Evolutionary conservation across 2,329 filamentous ascomycete genomes (phyloP).

Genomic region (Truncatella angustata): DNA sequence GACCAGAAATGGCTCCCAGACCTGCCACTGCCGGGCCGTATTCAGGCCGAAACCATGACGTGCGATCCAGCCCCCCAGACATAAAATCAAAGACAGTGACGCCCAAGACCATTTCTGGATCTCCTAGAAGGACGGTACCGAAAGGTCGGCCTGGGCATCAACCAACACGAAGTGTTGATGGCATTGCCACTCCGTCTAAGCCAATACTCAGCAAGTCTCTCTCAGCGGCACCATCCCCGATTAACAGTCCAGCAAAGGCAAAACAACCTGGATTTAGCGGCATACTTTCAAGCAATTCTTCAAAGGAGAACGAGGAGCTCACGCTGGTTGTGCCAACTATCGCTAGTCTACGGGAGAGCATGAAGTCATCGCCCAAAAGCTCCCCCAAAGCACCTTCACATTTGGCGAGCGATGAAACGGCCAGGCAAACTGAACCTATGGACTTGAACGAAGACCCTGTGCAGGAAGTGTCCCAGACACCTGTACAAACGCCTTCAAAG

Average conservation of each 20-base stretch:
- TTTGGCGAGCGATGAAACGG: conserved; percentile 16
- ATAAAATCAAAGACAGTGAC: conserved; percentile 45
- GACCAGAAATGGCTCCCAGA: conserved; percentile 54
- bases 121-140: conserved; percentile 50
- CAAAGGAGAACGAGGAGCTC: conserved; percentile 49
- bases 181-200: conserved; percentile 42
- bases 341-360: conserved; percentile 32
- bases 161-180: conserved; percentile 50
- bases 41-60: conserved; percentile 56
- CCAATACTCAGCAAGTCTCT: conserved; percentile 28
- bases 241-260: conserved; percentile 38
- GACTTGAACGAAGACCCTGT: not conserved
- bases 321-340: conserved; percentile 51
- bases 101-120: conserved; percentile 49
- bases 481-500: conserved; percentile 30
- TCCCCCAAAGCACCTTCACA: conserved; percentile 38
- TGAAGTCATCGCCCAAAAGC: conserved; percentile 19
- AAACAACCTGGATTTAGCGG: conserved; percentile 24
- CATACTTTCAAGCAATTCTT: conserved; percentile 38
- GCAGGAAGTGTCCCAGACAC: conserved; percentile 9
- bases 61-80: conserved; percentile 45
- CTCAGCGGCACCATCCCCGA: conserved; percentile 13
- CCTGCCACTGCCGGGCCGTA: conserved; percentile 66
- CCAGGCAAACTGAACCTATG: conserved; percentile 4
- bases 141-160: conserved; percentile 46